Conservation (phyloP, 768 basidiomycete species). For the Pleurotus ostreatus region DNA sequence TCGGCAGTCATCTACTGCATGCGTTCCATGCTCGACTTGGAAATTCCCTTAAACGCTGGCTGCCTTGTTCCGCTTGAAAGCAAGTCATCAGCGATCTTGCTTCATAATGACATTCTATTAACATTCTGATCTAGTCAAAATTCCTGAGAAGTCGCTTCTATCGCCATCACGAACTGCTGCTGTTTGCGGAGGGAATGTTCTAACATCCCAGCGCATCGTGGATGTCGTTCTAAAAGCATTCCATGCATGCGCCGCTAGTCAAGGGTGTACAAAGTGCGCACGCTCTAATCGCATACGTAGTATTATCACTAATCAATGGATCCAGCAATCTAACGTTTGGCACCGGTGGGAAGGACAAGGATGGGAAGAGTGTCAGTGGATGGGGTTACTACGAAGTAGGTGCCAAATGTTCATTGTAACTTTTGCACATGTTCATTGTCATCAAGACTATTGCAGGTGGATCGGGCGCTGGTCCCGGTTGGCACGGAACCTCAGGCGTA, state of each 20-base stretch:
- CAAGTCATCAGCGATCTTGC: conserved; percentile 26
- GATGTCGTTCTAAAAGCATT: conserved; percentile 94
- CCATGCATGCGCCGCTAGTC: conserved; percentile 86
- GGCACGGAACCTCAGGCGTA: conserved; percentile 92
- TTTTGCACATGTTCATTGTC: conserved; percentile 5
- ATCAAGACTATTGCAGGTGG: conserved; percentile 89
- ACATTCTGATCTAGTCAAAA: conserved; percentile 49
- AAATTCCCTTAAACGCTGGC: conserved; percentile 92
- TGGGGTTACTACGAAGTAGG: conserved; percentile 88
- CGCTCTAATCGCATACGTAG: background rate
- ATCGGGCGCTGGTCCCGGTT: conserved; percentile 82
- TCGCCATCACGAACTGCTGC: conserved; percentile 84
- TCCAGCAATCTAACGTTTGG: conserved; percentile 85
- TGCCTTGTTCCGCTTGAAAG: conserved; percentile 85
- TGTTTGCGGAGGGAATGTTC: conserved; percentile 90
- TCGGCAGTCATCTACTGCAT: conserved; percentile 89
- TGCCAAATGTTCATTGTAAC: background rate
- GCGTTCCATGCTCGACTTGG: conserved; percentile 78
- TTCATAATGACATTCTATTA: background rate
- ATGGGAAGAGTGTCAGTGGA: conserved; percentile 70
- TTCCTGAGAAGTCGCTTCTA: conserved; percentile 76
- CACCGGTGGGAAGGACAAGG: conserved; percentile 78
- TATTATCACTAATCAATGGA: conserved; percentile 4
- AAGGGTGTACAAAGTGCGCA: conserved; percentile 87
- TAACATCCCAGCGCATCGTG: conserved; percentile 90